A percentile compares a stretch with the other conserved stretches of the same genome.
phyloP scores from a whole-genome alignment of 2,329 filamentous ascomycete species.

The Lachnellula cervina region DNA sequence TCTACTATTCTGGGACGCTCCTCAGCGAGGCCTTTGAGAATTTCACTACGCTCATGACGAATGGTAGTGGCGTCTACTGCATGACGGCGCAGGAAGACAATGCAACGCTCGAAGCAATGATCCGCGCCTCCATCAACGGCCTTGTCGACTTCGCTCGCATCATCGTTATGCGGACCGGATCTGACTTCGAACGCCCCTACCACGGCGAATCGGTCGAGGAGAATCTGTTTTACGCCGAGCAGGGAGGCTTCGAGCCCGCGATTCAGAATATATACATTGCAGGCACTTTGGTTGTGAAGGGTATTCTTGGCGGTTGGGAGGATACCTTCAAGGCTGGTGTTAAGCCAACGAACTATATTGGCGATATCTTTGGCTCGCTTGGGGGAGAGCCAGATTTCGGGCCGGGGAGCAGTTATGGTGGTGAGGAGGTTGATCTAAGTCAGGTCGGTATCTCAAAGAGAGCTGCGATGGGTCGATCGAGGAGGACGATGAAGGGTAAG shows the following conservation, averaged over 20 bases:
- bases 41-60: constrained; percentile 59
- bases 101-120: constrained; percentile 59
- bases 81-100: constrained; percentile 71
- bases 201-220: constrained; percentile 50
- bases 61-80: constrained; percentile 64
- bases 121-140: constrained; percentile 52
- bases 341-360: constrained; percentile 58
- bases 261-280: constrained; percentile 62
- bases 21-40: constrained; percentile 62
- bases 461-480: neutral
- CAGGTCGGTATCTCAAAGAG: neutral
- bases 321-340: constrained; percentile 53
- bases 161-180: constrained; percentile 64
- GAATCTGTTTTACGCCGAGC: constrained; percentile 55
- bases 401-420: constrained; percentile 25
- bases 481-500: constrained; percentile 1
- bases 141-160: constrained; percentile 61
- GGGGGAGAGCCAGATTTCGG: constrained; percentile 64
- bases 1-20: constrained; percentile 61
- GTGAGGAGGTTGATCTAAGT: constrained; percentile 3
- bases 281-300: constrained; percentile 57
- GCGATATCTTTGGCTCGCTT: constrained; percentile 66
- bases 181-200: constrained; percentile 67
- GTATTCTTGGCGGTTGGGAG: constrained; percentile 59
- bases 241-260: constrained; percentile 60